phyloP scores from a whole-genome alignment of 2,329 filamentous ascomycete genomes.

The Eutypella sp. region DNA sequence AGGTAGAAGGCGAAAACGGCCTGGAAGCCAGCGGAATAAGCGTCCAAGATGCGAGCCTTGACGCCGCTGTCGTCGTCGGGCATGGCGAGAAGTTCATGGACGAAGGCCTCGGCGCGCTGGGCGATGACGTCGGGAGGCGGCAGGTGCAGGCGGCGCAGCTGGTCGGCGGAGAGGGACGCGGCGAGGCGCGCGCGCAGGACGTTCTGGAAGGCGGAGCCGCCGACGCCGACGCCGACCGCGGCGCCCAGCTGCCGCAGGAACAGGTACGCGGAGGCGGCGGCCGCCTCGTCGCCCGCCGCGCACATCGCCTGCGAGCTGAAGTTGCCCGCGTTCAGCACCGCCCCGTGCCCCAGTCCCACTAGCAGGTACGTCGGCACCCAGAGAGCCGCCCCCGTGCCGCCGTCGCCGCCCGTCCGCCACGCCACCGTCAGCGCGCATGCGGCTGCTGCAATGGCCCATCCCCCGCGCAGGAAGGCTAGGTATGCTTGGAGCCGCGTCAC shows the following conservation, averaged over 20 bases:
- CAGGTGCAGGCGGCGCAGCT: constrained; percentile 1
- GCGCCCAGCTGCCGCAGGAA: constrained; percentile 12
- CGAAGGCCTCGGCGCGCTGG: constrained; percentile 5
- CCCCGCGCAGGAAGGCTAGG: constrained; percentile 9
- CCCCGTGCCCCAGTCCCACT: constrained; percentile 13
- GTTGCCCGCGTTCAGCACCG: constrained; percentile 12
- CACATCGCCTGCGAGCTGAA: constrained; percentile 16
- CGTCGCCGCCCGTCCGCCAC: constrained; percentile 8
- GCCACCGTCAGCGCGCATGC: constrained; percentile 7
- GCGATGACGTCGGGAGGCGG: constrained; percentile 6
- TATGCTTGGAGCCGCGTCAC: constrained; percentile 13
- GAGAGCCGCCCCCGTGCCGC: constrained; percentile 3
- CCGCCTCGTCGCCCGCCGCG: constrained; percentile 9
- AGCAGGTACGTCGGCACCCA: constrained; percentile 9
- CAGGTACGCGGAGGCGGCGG: constrained; percentile 7
- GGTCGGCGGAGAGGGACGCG: no score
- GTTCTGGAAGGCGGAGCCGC: constrained; percentile 15
- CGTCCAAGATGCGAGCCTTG: constrained; percentile 1
- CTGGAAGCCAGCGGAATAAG: constrained; percentile 10
- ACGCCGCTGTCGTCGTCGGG: neutral
- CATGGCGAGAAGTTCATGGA: neutral
- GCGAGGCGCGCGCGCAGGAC: constrained; percentile 9
- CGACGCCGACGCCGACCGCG: constrained; percentile 13
- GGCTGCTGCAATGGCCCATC: constrained; percentile 11
- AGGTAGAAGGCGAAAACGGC: constrained; percentile 9